Evolutionary conservation across 176 grass and related monocot genomes (phyloP), one percentile per base, ranked within the genome.

Genomic region (Oryza rufipogon): DNA sequence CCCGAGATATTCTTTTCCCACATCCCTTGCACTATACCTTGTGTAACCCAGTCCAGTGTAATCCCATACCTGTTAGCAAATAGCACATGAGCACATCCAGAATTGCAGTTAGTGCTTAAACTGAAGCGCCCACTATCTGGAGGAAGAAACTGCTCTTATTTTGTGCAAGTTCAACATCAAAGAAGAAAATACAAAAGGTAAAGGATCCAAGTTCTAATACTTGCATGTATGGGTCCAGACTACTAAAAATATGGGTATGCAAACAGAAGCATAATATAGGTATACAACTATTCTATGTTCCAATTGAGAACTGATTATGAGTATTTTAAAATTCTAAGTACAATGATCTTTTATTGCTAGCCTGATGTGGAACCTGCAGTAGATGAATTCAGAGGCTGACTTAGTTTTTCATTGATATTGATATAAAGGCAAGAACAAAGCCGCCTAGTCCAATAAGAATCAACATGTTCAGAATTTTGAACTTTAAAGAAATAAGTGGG

Each of bases 21-120:
- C 96, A 82, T 99, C 96, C 80, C 79, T 99, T 71, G 96, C 88
- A 80, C 81, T 94, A 81, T 94, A 99, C 52, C 93, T 87, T 28
- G 93, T 99, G 84, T 92, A 99, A 66, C 96, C 96, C 54, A 96
- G 75, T 75, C 96, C 96, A 70, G 96, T 99, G 86, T 99, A 96
- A 88, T 99, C 96, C 93, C 96, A 99, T 34, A 96, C 96, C 96
- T 99, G 76, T 9, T 54, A 82, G 11, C 25, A 4, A 73, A 70
- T 20, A 80, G 80, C 68, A 38, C 5, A 16, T 80, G 16, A 80
- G 80, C 73, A 38, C 5, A 16, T 80, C 13, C 46, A 33, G 32
- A 63, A 49, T 33, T 36, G 7, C 34, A 74, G 49, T 79, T 79
- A 90, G 23, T 48, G 60, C 67, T 61, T 63, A 34, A 63, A 81